Conservation (phyloP, 1,139 yeast species). For the Yueomyces sp. region DNA sequence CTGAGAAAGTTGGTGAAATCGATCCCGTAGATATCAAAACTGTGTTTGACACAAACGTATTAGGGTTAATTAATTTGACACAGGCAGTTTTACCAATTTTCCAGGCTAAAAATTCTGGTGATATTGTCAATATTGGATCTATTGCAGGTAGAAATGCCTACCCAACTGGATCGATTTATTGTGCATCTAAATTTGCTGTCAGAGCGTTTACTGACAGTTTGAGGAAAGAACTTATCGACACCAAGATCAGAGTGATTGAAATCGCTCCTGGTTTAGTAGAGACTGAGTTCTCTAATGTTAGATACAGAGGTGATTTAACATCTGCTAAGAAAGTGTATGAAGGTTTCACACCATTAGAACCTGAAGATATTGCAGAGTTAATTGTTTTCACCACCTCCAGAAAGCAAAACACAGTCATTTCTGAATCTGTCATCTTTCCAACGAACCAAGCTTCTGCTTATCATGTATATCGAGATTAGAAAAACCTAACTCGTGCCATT, state of each 20-base stretch:
- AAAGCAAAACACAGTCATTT: slow-evolving; percentile 62
- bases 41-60: slow-evolving; percentile 62
- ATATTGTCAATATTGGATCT: slow-evolving; percentile 72
- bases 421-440: slow-evolving; percentile 67
- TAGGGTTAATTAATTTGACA: slow-evolving; percentile 59
- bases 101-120: slow-evolving; percentile 47
- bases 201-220: slow-evolving; percentile 63
- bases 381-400: slow-evolving; percentile 64
- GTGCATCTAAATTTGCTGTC: slow-evolving; percentile 80
- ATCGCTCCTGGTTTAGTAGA: slow-evolving; percentile 84
- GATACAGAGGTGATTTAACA: slow-evolving; percentile 58
- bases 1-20: slow-evolving; percentile 49
- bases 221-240: slow-evolving; percentile 65
- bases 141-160: slow-evolving; percentile 83
- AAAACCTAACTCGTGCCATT: neutral
- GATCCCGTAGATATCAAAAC: slow-evolving; percentile 41
- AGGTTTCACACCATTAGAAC: slow-evolving; percentile 60
- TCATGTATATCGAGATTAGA: slow-evolving; percentile 32
- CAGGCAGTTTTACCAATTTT: slow-evolving; percentile 53
- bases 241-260: slow-evolving; percentile 68
- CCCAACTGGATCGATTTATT: slow-evolving; percentile 77
- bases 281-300: slow-evolving; percentile 70
- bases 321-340: slow-evolving; percentile 63
- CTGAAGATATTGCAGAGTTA: slow-evolving; percentile 73
- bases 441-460: slow-evolving; percentile 67